Evolutionary conservation across 352 stramenopile species (phyloP).

Genomic region (Pythium phragmiticola): DNA sequence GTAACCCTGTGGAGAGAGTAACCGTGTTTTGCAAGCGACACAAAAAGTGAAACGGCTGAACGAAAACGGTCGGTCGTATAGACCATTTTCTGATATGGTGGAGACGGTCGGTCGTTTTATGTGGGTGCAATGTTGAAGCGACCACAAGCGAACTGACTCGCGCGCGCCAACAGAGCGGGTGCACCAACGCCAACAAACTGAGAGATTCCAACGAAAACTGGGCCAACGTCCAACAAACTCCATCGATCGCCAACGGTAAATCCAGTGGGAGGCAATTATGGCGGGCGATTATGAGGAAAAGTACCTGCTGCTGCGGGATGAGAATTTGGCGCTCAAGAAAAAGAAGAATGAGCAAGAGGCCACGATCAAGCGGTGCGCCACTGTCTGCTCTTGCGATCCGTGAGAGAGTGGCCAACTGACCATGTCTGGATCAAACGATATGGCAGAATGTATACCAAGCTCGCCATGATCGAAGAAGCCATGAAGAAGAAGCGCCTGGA

Average conservation of each 20-base stretch:
- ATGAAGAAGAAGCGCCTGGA: slow-evolving; percentile 71
- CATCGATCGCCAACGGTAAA: neutral
- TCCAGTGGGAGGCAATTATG: slow-evolving; percentile 28
- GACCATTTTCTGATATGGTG: neutral
- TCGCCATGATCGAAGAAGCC: slow-evolving; percentile 86
- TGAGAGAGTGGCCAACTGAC: neutral
- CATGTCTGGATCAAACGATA: neutral
- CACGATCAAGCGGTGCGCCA: slow-evolving; percentile 77
- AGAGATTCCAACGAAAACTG: neutral
- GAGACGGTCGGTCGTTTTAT: slow-evolving; percentile 16
- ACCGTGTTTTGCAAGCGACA: neutral
- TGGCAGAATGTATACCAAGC: slow-evolving; percentile 85
- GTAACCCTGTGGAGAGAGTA: slow-evolving; percentile 6
- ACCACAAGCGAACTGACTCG: neutral
- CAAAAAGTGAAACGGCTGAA: slow-evolving; percentile 8
- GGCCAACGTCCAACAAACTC: neutral
- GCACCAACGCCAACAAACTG: neutral
- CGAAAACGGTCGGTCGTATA: slow-evolving; percentile 22
- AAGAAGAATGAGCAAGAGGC: slow-evolving; percentile 92
- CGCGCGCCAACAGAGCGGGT: neutral
- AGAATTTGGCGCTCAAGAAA: slow-evolving; percentile 85
- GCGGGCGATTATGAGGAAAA: slow-evolving; percentile 77
- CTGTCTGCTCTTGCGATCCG: neutral
- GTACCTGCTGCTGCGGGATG: slow-evolving; percentile 79
- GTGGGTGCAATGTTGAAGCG: slow-evolving; percentile 1